Evolutionary conservation across 495 filamentous ascomycete species (phyloP), one percentile per base, ranked within the genome.

Genomic region (Lophium mytilinum): DNA sequence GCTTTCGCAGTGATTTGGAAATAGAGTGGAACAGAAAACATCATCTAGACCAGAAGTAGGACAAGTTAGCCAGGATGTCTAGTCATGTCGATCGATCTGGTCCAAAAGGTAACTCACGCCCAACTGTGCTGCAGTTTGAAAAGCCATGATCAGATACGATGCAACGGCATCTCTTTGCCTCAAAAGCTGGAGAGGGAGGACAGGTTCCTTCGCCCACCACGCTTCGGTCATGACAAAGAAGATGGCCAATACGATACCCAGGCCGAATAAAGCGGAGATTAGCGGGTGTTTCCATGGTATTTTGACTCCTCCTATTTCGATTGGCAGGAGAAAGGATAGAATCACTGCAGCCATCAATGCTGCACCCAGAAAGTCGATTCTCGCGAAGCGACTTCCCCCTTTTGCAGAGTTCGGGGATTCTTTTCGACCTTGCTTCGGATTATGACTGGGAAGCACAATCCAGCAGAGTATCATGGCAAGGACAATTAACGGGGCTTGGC

Each of bases 1-100:
- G 75, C 75, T 0, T 72, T 65, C 4, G 72, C 60, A 0, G 82
- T 84, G n/a, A 86, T 76, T 58, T 85, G 82, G 62, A 87, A 88
- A 65, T 88, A 89, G 0, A 89, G 69, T 0, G 85, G 85, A 0
- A 87, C 77, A n/a, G 72, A 71, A 42, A 76, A 77, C 76, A 81
- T 80, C 53, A 81, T 63, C 75, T 64, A 34, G 3, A 30, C 14
- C 9, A 33, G 8, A 9, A 9, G 19, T 42, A 18, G 42, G 39
- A 5, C 3, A 49, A 35, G 3, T 37, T 7, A 24, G 43, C 19
- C 14, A 11, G 19, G 9, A 47, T 17, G 43, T 5, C 18, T 3
- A 19, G 19, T 47, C n/a, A 9, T 17, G 43, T 41, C 39, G 17
- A 41, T 41, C 17, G 15, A n/a, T 30, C 35, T 50, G 34, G 43